Conservation (phyloP, 2,329 filamentous ascomycete genomes). For the Blumeriella jaapii region DNA sequence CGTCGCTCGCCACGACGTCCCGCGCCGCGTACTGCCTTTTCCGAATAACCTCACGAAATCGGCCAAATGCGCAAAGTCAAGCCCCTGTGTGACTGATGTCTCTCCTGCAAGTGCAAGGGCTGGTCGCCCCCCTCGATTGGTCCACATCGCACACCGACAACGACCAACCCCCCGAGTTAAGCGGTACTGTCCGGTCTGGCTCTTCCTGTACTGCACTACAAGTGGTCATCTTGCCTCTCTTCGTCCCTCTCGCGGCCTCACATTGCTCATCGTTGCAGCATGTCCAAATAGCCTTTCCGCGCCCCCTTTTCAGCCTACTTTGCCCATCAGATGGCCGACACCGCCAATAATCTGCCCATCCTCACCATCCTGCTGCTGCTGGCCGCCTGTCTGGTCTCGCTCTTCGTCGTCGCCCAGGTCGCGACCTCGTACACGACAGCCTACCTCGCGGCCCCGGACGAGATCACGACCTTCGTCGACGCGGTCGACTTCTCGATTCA, state of each 20-base stretch:
- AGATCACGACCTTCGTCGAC: conserved; percentile 47
- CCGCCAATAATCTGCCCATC: conserved; percentile 21
- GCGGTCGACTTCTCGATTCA: conserved; percentile 46
- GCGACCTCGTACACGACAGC: conserved; percentile 41
- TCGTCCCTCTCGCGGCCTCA: background rate
- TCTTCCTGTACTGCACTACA: conserved; percentile 2
- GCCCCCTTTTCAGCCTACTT: conserved; percentile 1
- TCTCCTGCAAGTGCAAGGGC: conserved; percentile 13
- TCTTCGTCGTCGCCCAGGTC: conserved; percentile 42
- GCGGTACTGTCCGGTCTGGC: background rate
- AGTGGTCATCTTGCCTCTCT: conserved; percentile 8
- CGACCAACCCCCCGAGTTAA: background rate
- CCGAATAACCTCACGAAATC: no score
- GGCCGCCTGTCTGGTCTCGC: conserved; percentile 44
- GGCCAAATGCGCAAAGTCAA: no score
- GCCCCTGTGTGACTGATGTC: no score
- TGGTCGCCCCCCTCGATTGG: conserved; percentile 1
- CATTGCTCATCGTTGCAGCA: background rate
- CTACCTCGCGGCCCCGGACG: conserved; percentile 45
- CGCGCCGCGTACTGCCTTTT: no score
- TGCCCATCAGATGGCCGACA: conserved; percentile 19
- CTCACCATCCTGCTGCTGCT: conserved; percentile 41
- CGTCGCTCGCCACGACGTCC: no score
- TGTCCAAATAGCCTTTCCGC: conserved; percentile 1
- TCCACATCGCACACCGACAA: conserved; percentile 1